Base-by-base conservation (phyloP, 192 early-diverging fungal genomes). In the Irineochytrium annulatum region DNA sequence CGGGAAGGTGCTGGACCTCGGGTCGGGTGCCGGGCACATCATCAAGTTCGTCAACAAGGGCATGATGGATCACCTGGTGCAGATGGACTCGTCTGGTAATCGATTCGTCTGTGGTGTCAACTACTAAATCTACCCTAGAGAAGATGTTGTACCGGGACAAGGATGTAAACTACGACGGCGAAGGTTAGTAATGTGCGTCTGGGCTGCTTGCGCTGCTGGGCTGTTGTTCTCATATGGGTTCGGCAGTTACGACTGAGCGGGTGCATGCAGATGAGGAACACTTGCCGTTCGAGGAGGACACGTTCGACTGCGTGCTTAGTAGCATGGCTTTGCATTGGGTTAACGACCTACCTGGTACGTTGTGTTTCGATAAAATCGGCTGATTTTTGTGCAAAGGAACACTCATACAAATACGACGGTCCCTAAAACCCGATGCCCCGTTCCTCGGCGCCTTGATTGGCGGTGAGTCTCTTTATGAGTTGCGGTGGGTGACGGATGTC, bases 371-470 rank as follows among this genome's bases (percentile, higher is more conserved):
- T 35, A 34, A 0, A 60, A 11, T n/a, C 13, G 16, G 4, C 32
- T 2, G 31, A 68, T 70, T 32, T 13, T 19, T 13, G 22, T 55
- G 1, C 22, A n/a, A 28, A 62, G 60, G 87, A 0, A 77, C 91
- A 43, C 72, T 98, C 67, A 92, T 92, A 22, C 91, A 95, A 68
- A 80, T 91, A 31, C 84, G 82, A 34, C 77, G 82, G 34, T 78
- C 86, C 0, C 71, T 98, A 46, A 92, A 94, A 58, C 91, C 93
- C 0, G 95, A 98, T 68, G 88, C 92, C 37, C 84, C 90, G 54
- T 98, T 98, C 68, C 82, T 98, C 48, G 93, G 86, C 8, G 89
- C 92, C 3, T 88, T 98, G 86, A 82, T 94, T 76, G 93, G 95
- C 32, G 92, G 91, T 2, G 95, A 98, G 56, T 93, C 93, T n/a